These are phyloP conservation scores for Lasiodiplodia gonubiensis DNA, from an alignment of 2,329 filamentous ascomycete genomes.

Conservation along the genomic window DNA sequence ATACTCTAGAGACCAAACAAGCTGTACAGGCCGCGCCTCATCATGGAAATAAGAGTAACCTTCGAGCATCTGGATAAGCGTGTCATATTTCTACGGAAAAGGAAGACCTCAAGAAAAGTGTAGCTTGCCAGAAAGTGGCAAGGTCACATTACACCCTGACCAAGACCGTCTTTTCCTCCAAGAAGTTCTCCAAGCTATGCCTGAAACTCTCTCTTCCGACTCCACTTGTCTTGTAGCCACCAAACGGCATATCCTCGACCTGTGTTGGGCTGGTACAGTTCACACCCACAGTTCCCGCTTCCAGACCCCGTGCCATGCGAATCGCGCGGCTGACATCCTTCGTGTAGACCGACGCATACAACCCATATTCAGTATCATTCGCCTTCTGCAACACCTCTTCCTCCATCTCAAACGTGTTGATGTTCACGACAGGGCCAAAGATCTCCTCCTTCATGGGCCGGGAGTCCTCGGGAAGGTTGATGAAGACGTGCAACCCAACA, in stretches of 20 bases:
- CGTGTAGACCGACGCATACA: conserved; percentile 47
- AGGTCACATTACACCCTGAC: conserved; percentile 33
- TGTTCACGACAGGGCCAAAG: conserved; percentile 46
- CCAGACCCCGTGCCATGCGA: background rate
- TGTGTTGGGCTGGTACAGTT: conserved; percentile 38
- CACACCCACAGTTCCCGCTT: background rate
- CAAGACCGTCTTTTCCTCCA: conserved; percentile 43
- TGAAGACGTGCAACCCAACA: conserved; percentile 44
- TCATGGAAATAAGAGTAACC: too few relatives aligned
- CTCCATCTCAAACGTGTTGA: conserved; percentile 45
- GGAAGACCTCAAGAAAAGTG: too few relatives aligned
- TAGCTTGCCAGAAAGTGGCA: too few relatives aligned
- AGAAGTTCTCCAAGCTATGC: conserved; percentile 41
- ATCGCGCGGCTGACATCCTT: conserved; percentile 44
- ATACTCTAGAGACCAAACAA: too few relatives aligned
- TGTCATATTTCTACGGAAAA: too few relatives aligned
- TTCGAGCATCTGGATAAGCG: too few relatives aligned
- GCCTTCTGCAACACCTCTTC: conserved; percentile 44
- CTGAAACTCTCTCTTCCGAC: conserved; percentile 43
- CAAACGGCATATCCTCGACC: conserved; percentile 47
- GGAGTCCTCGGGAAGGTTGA: conserved; percentile 35
- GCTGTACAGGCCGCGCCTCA: too few relatives aligned
- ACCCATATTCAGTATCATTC: conserved; percentile 47
- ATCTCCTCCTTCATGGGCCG: conserved; percentile 46
- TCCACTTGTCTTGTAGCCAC: conserved; percentile 48